phyloP scores from a whole-genome alignment of 2,329 filamentous ascomycete genomes.

The Eurotiales sp. region DNA sequence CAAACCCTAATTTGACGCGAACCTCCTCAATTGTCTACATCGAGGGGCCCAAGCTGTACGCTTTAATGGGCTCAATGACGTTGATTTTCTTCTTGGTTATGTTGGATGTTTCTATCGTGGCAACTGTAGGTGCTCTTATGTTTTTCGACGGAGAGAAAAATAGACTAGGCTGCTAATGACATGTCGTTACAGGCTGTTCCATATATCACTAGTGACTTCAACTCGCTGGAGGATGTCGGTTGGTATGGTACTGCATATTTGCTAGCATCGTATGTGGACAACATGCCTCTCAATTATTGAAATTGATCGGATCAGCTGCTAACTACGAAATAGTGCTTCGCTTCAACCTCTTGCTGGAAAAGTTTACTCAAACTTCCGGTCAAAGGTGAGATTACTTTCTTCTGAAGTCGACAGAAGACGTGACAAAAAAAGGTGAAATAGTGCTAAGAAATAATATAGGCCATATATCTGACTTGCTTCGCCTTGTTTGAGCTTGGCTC shows the following conservation, averaged over 20 bases:
- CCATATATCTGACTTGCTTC: constrained; percentile 17
- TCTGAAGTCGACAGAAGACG: no score
- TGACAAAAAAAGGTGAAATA: neutral
- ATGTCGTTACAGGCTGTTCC: constrained; percentile 40
- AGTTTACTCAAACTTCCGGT: constrained; percentile 15
- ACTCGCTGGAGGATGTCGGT: constrained; percentile 23
- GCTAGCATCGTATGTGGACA: constrained; percentile 28
- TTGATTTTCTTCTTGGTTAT: constrained; percentile 46
- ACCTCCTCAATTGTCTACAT: constrained; percentile 15
- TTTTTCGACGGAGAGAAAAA: neutral
- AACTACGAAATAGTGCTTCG: constrained; percentile 23
- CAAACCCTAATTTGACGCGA: constrained; percentile 1
- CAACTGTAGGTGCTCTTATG: constrained; percentile 36
- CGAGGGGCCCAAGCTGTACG: constrained; percentile 17
- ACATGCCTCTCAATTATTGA: neutral
- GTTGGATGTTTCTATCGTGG: constrained; percentile 51
- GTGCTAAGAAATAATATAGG: neutral
- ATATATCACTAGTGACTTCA: constrained; percentile 39
- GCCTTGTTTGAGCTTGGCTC: constrained; percentile 38
- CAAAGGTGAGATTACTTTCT: constrained; percentile 32
- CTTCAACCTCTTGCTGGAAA: constrained; percentile 51
- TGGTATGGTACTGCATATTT: constrained; percentile 28
- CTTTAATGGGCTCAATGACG: constrained; percentile 34
- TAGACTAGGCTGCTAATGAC: neutral
- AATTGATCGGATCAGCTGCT: neutral